Base-by-base conservation (phyloP, 208 protist species). In the Trypanosoma lewisi region DNA sequence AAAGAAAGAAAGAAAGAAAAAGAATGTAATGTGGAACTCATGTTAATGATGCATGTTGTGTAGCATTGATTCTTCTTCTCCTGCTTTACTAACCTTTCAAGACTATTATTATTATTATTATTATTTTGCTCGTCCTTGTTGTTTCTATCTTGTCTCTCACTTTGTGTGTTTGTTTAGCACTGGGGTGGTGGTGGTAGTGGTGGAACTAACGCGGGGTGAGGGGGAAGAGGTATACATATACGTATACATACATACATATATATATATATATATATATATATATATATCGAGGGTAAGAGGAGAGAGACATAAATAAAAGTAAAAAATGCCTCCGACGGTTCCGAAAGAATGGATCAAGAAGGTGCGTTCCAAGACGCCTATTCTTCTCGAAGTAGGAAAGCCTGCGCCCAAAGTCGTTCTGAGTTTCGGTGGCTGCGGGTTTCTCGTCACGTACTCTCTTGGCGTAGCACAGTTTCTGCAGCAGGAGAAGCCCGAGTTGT, bases 391-490 rank as follows among this genome's bases (percentile, higher is more conserved):
- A 62, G 82, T 96, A 6, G 90, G 90, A 30, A 88, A 89, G 63
- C 75, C 82, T 0, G 75, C 84, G 12, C 90, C 86, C 0, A 92
- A 89, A 67, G 83, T 77, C 5, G 87, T 96, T 12, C 66, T 96
- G 3, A 93, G 85, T 65, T 96, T 96, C 70, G 90, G 90, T 34
- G 90, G 85, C 21, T 80, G 76, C 47, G 90, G 87, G 9, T 94
- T 93, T 59, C 82, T 96, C 25, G 85, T 92, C 27, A 94, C 86
- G 19, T 96, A 96, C 65, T 59, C 75, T 4, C 83, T 96, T 48
- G 90, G 90, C n/a, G 90, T 96, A 0, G 90, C 86, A n/a, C 73
- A 84, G 4, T 96, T 85, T 70, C 74, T 96, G 4, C 90, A 94
- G 67, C 75, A 96, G 63, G 85, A 96, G 56, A 85, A 91, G 75